These are phyloP conservation scores for Eremothecium coryli DNA, from an alignment of 1,139 yeast species.

Conservation along the genomic window DNA sequence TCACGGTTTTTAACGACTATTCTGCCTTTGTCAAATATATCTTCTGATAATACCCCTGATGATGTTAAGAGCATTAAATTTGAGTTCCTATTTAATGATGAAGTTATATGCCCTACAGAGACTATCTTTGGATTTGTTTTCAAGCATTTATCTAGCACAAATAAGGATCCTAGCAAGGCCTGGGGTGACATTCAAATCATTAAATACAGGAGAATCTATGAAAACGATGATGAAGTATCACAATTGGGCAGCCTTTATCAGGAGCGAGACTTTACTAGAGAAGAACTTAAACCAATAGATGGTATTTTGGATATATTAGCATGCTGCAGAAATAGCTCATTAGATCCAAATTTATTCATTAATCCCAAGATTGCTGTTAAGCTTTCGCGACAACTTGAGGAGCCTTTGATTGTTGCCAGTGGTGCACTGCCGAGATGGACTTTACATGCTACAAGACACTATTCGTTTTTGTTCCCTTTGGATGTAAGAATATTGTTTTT, in stretches of 20 bases:
- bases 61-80: constrained; percentile 36
- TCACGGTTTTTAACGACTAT: constrained; percentile 20
- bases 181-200: constrained; percentile 54
- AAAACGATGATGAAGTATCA: constrained; percentile 15
- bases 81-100: constrained; percentile 57
- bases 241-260: constrained; percentile 27
- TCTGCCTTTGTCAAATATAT: constrained; percentile 15
- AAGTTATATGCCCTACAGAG: constrained; percentile 54
- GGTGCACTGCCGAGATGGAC: constrained; percentile 87
- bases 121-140: constrained; percentile 77
- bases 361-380: constrained; percentile 84
- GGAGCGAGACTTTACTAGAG: constrained; percentile 32
- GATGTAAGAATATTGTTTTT: constrained; percentile 71
- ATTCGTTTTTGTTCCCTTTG: constrained; percentile 77
- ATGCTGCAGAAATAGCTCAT: constrained; percentile 34
- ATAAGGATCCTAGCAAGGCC: constrained; percentile 23
- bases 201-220: constrained; percentile 40
- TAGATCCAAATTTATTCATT: constrained; percentile 45
- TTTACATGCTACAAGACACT: constrained; percentile 57
- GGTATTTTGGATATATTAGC: constrained; percentile 49
- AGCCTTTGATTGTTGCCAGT: constrained; percentile 80
- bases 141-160: constrained; percentile 30
- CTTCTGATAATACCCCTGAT: constrained; percentile 8
- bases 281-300: constrained; percentile 37
- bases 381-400: constrained; percentile 79